A percentile compares a stretch with the other conserved stretches of the same genome.
Conservation (phyloP, 73 alveolate species). For the Blepharisma japonicum region DNA sequence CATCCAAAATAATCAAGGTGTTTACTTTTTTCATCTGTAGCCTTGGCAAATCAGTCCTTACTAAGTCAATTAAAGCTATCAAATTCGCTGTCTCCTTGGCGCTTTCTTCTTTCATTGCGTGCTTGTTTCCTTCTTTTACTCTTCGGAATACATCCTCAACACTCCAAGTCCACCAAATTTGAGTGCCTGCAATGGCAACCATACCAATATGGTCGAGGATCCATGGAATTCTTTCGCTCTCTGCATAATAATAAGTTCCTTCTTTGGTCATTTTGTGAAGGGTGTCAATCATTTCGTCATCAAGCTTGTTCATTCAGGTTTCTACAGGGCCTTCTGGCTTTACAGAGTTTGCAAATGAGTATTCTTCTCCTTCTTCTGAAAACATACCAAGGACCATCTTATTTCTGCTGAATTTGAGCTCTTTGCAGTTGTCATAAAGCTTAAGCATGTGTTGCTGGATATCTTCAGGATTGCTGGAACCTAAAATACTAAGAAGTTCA, state of each 20-base stretch:
- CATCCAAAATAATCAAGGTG: conserved; percentile 97
- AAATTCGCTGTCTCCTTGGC: conserved; percentile 86
- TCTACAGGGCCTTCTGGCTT: conserved; percentile 96
- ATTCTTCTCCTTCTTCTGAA: conserved; percentile 98
- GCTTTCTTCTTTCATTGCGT: conserved; percentile 94
- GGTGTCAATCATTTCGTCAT: conserved; percentile 96
- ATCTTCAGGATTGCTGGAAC: conserved; percentile 95
- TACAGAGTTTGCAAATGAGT: conserved; percentile 86
- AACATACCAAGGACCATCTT: conserved; percentile 93
- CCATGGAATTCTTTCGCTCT: conserved; percentile 94
- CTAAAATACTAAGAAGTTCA: conserved; percentile 97
- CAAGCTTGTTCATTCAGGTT: conserved; percentile 98
- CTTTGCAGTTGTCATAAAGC: conserved; percentile 98
- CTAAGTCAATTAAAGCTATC: conserved; percentile 92
- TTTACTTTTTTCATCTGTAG: conserved; percentile 88
- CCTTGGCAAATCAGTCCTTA: conserved; percentile 88
- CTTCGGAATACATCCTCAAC: conserved; percentile 99
- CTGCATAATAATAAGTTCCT: conserved; percentile 92
- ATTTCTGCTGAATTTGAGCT: conserved; percentile 75
- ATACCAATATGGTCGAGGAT: conserved; percentile 92
- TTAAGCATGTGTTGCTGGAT: conserved; percentile 95
- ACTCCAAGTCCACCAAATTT: conserved; percentile 99
- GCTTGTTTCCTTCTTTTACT: conserved; percentile 98
- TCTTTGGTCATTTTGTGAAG: conserved; percentile 86
- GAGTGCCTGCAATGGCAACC: conserved; percentile 97